Evolutionary conservation across 2,329 filamentous ascomycete species (phyloP).

Genomic region (Chalaropsis ovoidea): DNA sequence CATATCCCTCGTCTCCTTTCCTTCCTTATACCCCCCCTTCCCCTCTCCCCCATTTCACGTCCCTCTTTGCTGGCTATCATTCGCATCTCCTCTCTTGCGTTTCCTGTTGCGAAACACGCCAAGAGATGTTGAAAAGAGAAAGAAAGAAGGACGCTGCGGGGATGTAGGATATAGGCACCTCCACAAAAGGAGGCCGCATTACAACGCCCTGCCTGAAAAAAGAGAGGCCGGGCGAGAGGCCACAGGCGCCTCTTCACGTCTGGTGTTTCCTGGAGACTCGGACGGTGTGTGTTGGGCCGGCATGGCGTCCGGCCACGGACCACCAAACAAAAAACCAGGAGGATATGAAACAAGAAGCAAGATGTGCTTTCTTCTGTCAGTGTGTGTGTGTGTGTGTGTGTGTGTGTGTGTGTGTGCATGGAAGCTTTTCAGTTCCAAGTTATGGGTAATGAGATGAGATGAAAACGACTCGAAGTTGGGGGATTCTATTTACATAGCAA

Average conservation of each 20-base stretch:
- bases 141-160: not conserved
- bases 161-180: too few species aligned
- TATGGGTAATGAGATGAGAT: too few species aligned
- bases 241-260: too few species aligned
- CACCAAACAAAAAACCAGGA: not conserved
- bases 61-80: too few species aligned
- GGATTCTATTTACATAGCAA: too few species aligned
- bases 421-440: not conserved
- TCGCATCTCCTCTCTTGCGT: not conserved
- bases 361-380: not conserved
- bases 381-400: too few species aligned
- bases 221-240: not conserved
- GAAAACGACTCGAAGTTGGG: too few species aligned
- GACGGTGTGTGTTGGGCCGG: too few species aligned
- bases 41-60: not conserved
- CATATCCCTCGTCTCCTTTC: not conserved
- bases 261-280: too few species aligned
- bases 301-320: not conserved
- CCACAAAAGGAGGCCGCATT: too few species aligned
- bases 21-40: not conserved
- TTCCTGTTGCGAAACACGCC: not conserved
- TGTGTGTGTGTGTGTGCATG: not conserved
- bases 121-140: not conserved
- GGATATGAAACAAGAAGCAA: not conserved
- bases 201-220: not conserved